Evolutionary conservation across 2,329 filamentous ascomycete species (phyloP).

Genomic region (Harringtonia lauricola): DNA sequence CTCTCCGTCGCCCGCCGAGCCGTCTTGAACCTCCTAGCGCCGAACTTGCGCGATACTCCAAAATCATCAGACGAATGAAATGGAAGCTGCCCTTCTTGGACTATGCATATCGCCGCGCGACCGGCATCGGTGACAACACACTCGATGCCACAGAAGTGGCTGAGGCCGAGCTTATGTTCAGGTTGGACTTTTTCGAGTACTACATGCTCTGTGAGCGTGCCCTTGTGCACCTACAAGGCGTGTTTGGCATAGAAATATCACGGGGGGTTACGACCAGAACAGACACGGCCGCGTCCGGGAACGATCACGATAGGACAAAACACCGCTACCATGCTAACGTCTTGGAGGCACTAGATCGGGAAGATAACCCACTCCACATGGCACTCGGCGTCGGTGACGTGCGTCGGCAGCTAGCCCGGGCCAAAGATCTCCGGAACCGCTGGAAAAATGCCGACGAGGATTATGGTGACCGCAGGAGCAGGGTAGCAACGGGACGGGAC

Average conservation of each 20-base stretch:
- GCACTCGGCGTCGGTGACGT: conserved; percentile 45
- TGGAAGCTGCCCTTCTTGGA: conserved; percentile 54
- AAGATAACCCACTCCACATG: conserved; percentile 41
- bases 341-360: conserved; percentile 47
- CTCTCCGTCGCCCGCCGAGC: neutral
- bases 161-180: conserved; percentile 59
- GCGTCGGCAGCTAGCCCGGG: conserved; percentile 46
- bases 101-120: conserved; percentile 41
- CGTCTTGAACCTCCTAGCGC: conserved; percentile 9
- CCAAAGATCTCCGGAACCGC: conserved; percentile 59
- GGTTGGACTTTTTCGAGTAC: conserved; percentile 68
- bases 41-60: conserved; percentile 46
- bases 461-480: conserved; percentile 15
- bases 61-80: conserved; percentile 47
- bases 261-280: conserved; percentile 13
- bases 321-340: conserved; percentile 60
- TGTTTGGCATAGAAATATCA: conserved; percentile 47
- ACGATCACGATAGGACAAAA: neutral
- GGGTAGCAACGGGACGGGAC: neutral
- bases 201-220: conserved; percentile 64
- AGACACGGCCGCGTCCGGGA: conserved; percentile 4
- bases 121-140: neutral
- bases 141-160: conserved; percentile 20
- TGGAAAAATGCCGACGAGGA: conserved; percentile 57
- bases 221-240: conserved; percentile 53